A percentile compares a stretch with the other conserved stretches of the same genome.
Evolutionary conservation across 225 moss, liverwort and hornwort genomes (phyloP).

Genomic region (Bryum argenteum): DNA sequence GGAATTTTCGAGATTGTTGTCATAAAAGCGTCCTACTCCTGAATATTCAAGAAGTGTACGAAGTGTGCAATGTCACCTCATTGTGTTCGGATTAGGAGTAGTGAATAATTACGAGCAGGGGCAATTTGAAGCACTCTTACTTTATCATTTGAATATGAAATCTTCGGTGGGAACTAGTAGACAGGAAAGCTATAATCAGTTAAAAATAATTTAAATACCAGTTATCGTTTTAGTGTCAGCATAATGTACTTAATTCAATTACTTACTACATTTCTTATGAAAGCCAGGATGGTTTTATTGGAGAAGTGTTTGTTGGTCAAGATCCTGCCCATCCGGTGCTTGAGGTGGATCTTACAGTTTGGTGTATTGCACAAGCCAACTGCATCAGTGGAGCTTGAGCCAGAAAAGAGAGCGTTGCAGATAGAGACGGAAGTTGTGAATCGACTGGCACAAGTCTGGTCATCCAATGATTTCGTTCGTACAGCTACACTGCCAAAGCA

Average conservation of each 20-base stretch:
- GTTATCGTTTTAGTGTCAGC: no score
- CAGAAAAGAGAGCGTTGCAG: slow-evolving; percentile 33
- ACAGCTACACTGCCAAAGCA: slow-evolving; percentile 73
- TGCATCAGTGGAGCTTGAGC: slow-evolving; percentile 25
- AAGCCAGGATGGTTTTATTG: slow-evolving; percentile 71
- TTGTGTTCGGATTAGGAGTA: no score
- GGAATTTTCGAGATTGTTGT: no score
- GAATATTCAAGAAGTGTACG: no score
- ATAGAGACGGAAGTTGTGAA: slow-evolving; percentile 57
- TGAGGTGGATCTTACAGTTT: slow-evolving; percentile 88
- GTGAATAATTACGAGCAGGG: no score
- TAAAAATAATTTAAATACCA: no score
- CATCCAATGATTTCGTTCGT: slow-evolving; percentile 81
- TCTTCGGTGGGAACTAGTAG: no score
- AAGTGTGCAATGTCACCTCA: no score
- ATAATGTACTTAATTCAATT: slow-evolving; percentile 1
- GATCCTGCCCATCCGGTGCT: slow-evolving; percentile 81
- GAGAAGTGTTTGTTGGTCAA: slow-evolving; percentile 83
- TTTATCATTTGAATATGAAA: no score
- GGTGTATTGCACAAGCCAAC: slow-evolving; percentile 66
- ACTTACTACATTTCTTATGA: slow-evolving; percentile 24
- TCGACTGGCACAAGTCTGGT: slow-evolving; percentile 79
- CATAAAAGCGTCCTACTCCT: no score
- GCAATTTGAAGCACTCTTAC: no score
- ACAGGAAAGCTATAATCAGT: no score